Base-by-base conservation (phyloP, 495 filamentous ascomycete genomes). In the Penicillium chermesinum region DNA sequence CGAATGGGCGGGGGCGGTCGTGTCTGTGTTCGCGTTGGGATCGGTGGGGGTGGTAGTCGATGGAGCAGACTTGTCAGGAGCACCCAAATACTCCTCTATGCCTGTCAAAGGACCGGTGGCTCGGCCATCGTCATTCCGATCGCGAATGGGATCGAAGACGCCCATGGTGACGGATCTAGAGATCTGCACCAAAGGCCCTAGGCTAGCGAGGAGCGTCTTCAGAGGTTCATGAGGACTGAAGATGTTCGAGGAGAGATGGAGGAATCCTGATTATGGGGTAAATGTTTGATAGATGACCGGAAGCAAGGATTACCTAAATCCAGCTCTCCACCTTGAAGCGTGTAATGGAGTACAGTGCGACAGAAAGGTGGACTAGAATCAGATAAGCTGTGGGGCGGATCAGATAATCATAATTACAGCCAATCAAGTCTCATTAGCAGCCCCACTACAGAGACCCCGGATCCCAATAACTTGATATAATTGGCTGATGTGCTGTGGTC, bases 131-230 rank as follows among this genome's bases (percentile, higher is more conserved):
- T 52, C 49, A 21, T 46, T 21, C 10, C 49, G 49, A 33, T 42
- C 49, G 14, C 42, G 42, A 12, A 52, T 27, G 25, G 44, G 14
- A 16, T 52, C 49, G 12, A 52, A 46, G 12, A 38, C 43, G 42
- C 49, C 49, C 49, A 52, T 52, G 3, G 7, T 41, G 25, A 17
- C 25, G 13, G 42, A 30, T 30, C 25, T n/a, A 30, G 25, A 30
- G 25, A 30, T 30, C 25, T 4, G 5, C 10, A 30, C 4, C 25
- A 30, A n/a, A n/a, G n/a, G n/a, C n/a, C n/a, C n/a, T n/a, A n/a
- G n/a, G n/a, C n/a, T n/a, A n/a, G n/a, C n/a, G n/a, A n/a, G n/a
- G n/a, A 30, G 25, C 25, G 25, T 30, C 25, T 30, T 10, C 25
- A 20, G 21, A 13, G n/a, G n/a, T n/a, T n/a, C n/a, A n/a, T n/a